Base-by-base conservation (phyloP, 306 rosid genomes). In the Trifolium repens region DNA sequence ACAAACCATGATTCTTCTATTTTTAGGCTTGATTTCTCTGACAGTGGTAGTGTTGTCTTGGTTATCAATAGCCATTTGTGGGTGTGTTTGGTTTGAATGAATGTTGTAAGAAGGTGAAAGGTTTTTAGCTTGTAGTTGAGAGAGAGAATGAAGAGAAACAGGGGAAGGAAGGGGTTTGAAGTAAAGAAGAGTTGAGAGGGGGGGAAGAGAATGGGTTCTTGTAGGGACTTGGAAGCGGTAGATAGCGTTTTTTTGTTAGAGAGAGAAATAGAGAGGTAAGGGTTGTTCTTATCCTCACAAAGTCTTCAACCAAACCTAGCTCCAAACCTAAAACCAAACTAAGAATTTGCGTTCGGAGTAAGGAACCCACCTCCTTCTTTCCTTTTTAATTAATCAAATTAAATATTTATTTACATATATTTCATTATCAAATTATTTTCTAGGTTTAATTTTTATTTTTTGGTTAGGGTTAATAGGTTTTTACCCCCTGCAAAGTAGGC, bases 11-110 rank as follows among this genome's bases (percentile, higher is more conserved):
- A 94, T 90, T 90, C 93, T 91, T 77, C 96, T 86, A 79, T 87
- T 94, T 79, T 91, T 91, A 75, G 94, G 96, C 82, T 94, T 89
- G 89, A 94, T 91, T 84, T 94, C 97, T n/a, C 94, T 74, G 66
- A 94, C 91, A 70, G 86, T 24, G 59, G 87, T 7, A 39, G 42
- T 68, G 72, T 91, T 73, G 72, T 94, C 97, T 19, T 89, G 97
- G 62, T 89, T 78, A 74, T 94, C 96, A 79, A 94, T 89, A 76
- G 99, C 99, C 99, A 94, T 67, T 61, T 1, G 65, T 61, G 13
- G 7, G 9, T 39, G 44, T 14, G 67, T 30, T 7, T 3, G 34
- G 19, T 30, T 60, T 43, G 54, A 54, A 16, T 32, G 35, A 32
- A 32, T 32, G 35, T 32, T 57, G 59, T 44, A 57, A 53, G 30